These are phyloP conservation scores for Zymoseptoria pseudotritici DNA, from an alignment of 2,329 filamentous ascomycete species.

Conservation along the genomic window DNA sequence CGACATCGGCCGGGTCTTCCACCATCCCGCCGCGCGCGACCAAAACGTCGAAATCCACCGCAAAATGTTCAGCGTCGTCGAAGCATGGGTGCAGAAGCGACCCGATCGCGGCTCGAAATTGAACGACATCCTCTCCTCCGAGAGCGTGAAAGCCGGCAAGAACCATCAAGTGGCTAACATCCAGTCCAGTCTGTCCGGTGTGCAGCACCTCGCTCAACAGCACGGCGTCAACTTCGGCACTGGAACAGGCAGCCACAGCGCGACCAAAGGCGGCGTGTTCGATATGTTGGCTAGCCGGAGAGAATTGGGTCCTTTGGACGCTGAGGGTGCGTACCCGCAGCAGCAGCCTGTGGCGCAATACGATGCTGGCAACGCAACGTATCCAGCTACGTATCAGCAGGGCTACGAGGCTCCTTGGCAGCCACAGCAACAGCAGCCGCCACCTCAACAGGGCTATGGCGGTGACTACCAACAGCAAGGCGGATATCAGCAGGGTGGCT, in stretches of 20 bases:
- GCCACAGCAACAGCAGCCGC: constrained; percentile 13
- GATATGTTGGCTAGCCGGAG: constrained; percentile 20
- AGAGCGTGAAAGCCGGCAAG: constrained; percentile 73
- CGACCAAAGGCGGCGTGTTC: constrained; percentile 24
- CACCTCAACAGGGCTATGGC: constrained; percentile 9
- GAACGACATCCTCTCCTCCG: constrained; percentile 68
- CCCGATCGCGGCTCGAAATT: constrained; percentile 59
- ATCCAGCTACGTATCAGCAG: constrained; percentile 29
- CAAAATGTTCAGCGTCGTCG: constrained; percentile 82
- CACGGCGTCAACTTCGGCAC: constrained; percentile 15
- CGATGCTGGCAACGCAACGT: constrained; percentile 22
- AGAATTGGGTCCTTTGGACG: constrained; percentile 3
- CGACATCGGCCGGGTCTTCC: constrained; percentile 76
- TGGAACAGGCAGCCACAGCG: constrained; percentile 19
- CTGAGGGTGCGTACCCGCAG: constrained; percentile 18
- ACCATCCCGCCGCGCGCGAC: constrained; percentile 79
- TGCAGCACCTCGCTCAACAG: constrained; percentile 19
- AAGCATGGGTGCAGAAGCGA: constrained; percentile 68
- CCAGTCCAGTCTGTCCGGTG: constrained; percentile 18
- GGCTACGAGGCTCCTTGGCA: constrained; percentile 30
- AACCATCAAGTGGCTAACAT: constrained; percentile 54
- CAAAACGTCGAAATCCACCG: constrained; percentile 70
- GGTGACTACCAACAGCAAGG: constrained; percentile 17
- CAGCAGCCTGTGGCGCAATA: constrained; percentile 22
- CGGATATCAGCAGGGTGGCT: constrained; percentile 15